phyloP scores from a whole-genome alignment of 768 basidiomycete species.

The Termitomyces sp. region DNA sequence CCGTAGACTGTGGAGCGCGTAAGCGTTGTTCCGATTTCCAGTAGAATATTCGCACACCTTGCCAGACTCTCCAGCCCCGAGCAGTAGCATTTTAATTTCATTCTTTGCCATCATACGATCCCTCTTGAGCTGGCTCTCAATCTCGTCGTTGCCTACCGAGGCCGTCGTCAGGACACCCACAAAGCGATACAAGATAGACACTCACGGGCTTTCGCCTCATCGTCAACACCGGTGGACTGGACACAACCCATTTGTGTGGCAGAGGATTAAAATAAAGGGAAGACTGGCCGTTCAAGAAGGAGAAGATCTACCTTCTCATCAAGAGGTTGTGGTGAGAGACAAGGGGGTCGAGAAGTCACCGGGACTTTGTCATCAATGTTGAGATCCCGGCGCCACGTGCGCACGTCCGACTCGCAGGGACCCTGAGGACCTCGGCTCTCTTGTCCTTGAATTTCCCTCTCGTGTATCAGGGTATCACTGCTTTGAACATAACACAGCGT shows the following conservation, averaged over 20 bases:
- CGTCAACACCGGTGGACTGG: constrained; percentile 65
- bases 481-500: too few relatives aligned
- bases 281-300: neutral
- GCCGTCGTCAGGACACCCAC: neutral
- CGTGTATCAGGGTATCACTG: too few relatives aligned
- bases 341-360: neutral
- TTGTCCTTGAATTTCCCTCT: too few relatives aligned
- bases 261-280: neutral
- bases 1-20: constrained; percentile 20
- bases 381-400: neutral
- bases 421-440: too few relatives aligned
- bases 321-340: neutral
- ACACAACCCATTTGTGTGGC: constrained; percentile 66
- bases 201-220: constrained; percentile 81
- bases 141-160: constrained; percentile 78
- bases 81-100: constrained; percentile 92
- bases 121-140: constrained; percentile 86
- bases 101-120: constrained; percentile 88
- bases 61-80: constrained; percentile 96
- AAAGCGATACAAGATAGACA: constrained; percentile 16
- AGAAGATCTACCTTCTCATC: neutral
- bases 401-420: neutral
- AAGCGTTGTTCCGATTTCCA: neutral
- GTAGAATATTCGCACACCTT: constrained; percentile 48
- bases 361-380: neutral